Evolutionary conservation across 169 alveolate species (phyloP), one percentile per base, ranked within the genome.

Genomic region (Eimeria falciformis): DNA sequence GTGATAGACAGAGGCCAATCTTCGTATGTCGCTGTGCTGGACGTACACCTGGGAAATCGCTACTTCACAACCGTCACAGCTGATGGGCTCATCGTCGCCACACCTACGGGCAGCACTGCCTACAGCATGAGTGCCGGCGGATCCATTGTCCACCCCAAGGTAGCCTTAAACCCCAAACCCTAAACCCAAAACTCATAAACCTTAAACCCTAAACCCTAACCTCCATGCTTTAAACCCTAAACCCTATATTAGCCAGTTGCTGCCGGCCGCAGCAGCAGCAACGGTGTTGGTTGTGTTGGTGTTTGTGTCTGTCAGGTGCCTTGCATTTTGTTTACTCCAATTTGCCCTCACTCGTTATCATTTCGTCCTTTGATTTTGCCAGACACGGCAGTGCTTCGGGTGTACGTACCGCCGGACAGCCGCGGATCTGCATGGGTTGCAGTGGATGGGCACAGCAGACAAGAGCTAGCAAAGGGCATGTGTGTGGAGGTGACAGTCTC

Each of bases 31-130:
- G 29, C 96, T 37, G 92, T 93, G 23, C 92, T 95, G 18, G 94
- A 91, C 33, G 97, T 95, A 27, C 95, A 78, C 88, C 94, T 88
- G 83, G 83, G 95, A 23, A 95, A 95, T 37, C 29, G 75, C 18
- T 95, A 81, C 85, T 95, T 95, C 75, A 95, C 97, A 78, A 95
- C 95, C 27, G 96, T 95, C 9, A 77, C 97, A 12, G 97, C 97
- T 14, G 97, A 95, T 62, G 97, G 97, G 43, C 81, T 94, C 23
- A 93, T 98, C 75, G 88, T 97, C 17, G 97, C 99, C n/a, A 98
- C 99, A 6, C 99, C 99, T 0, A 98, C 99, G 17, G 99, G 99
- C n/a, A 97, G 99, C 23, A 99, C 99, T 5, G 99, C 99, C 18
- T 99, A 99, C 96, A 96, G 98, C 65, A 95, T 98, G 96, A 95